phyloP scores from a whole-genome alignment of 23 red algal genomes.

The Agarophyton chilense region DNA sequence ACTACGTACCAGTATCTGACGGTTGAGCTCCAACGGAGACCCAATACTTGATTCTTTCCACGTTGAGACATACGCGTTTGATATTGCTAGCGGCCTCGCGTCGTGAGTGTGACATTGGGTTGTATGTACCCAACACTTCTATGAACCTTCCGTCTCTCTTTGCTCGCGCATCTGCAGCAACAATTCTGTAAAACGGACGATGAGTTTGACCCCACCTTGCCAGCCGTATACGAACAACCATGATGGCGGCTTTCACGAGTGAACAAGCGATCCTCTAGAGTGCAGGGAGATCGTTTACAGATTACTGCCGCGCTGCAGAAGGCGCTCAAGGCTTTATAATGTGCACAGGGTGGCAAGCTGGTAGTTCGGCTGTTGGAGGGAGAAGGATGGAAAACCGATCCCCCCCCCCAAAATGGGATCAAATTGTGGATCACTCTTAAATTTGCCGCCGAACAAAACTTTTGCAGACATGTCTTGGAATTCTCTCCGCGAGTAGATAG shows the following conservation, averaged over 20 bases:
- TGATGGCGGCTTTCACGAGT: not conserved
- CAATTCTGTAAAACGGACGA: slow-evolving; percentile 85
- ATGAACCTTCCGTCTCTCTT: slow-evolving; percentile 83
- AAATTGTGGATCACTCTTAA: no score
- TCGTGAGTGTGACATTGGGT: slow-evolving; percentile 55
- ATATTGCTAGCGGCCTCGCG: slow-evolving; percentile 50
- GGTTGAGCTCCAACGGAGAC: slow-evolving; percentile 84
- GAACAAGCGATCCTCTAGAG: no score
- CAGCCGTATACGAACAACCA: slow-evolving; percentile 91
- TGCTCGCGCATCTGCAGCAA: slow-evolving; percentile 79
- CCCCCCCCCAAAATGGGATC: no score
- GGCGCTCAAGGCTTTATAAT: no score
- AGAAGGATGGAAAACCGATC: no score
- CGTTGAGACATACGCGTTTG: slow-evolving; percentile 79
- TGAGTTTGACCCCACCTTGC: slow-evolving; percentile 79
- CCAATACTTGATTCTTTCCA: slow-evolving; percentile 87
- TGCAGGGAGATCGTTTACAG: no score
- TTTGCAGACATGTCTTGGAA: no score
- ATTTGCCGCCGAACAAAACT: no score
- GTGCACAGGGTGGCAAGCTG: no score
- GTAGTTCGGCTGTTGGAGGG: no score
- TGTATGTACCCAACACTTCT: slow-evolving; percentile 87
- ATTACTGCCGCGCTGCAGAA: no score
- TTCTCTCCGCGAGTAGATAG: no score
- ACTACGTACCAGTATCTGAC: slow-evolving; percentile 70